Base-by-base conservation (phyloP, 2,329 filamentous ascomycete genomes). In the Myriosclerotinia scirpicola region DNA sequence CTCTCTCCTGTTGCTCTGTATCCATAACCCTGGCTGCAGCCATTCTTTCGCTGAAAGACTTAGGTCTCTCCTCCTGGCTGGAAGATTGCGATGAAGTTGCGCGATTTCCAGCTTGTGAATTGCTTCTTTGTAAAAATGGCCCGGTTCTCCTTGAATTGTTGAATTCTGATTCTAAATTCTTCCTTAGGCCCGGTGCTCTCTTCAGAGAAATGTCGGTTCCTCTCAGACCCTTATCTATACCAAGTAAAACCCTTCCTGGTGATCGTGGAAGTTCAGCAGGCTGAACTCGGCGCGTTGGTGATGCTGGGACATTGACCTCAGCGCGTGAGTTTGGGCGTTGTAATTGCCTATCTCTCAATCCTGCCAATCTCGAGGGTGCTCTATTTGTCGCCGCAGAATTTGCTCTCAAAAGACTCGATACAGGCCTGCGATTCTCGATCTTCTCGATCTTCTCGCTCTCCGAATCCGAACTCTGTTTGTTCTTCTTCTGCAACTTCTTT, bases 181-280 rank as follows among this genome's bases (percentile, higher is more conserved):
- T 81, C 65, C 79, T 80, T 40, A 81, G 75, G 67, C 80, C 83
- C 2, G 87, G 82, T 3, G 91, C 87, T 71, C 92, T 84, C 77
- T 91, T 95, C 38, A 98, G 80, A 3, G 93, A 97, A 42, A 98
- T 83, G 73, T 97, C 92, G 67, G 86, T 86, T 2, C 89, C 93
- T 72, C 84, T 90, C 46, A 93, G 80, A 0, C 92, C 93, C 76
- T 96, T 96, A 78, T 97, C 93, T 69, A 98, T 96, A 6, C 95
- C 94, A 20, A 98, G 78, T 22, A 92, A 79, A 17, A 95, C 85
- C 68, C 93, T 84, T 64, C 90, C 90, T 0, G 95, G 94, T 1
- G 93, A 97, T 36, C 84, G 86, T 46, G 87, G 88, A 17, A 85
- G 80, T 20, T 80, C 74, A 1, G 81, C 75, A 17, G 81, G 77